Evolutionary conservation across 306 rosid species (phyloP).

Genomic region (Medicago lupulina): DNA sequence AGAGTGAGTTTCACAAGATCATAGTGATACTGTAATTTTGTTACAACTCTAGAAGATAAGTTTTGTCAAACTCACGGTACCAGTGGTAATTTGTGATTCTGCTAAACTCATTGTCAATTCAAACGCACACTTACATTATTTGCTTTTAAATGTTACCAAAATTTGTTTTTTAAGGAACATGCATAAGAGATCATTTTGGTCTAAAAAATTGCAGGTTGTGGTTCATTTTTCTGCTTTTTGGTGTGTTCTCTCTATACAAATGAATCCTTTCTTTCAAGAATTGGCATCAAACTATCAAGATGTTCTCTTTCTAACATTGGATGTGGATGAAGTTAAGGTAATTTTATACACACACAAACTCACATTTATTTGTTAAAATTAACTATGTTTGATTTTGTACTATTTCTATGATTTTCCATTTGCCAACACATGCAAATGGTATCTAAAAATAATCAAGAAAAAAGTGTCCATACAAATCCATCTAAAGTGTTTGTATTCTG

Average conservation of each 20-base stretch:
- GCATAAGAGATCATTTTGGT: no score
- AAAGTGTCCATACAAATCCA: constrained; percentile 21
- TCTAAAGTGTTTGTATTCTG: constrained; percentile 28
- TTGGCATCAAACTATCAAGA: constrained; percentile 46
- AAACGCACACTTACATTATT: neutral
- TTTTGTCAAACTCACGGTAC: no score
- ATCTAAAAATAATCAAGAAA: neutral
- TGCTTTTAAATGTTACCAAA: neutral
- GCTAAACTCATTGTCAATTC: no score
- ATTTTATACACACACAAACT: constrained; percentile 26
- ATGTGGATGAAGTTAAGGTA: constrained; percentile 65
- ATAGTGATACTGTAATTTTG: no score
- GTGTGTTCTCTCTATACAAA: constrained; percentile 55
- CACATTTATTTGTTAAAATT: constrained; percentile 3
- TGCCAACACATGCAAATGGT: constrained; percentile 14
- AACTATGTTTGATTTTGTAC: constrained; percentile 19
- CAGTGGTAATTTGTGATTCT: no score
- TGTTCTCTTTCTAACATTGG: constrained; percentile 50
- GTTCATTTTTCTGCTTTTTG: constrained; percentile 61
- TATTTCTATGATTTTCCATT: neutral
- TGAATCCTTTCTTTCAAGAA: constrained; percentile 57
- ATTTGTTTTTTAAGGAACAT: no score
- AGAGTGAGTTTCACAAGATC: no score
- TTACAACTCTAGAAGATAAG: no score
- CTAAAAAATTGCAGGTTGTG: constrained; percentile 45